These are phyloP conservation scores for Lactifluus rugatus DNA, from an alignment of 768 basidiomycete genomes.

Conservation along the genomic window DNA sequence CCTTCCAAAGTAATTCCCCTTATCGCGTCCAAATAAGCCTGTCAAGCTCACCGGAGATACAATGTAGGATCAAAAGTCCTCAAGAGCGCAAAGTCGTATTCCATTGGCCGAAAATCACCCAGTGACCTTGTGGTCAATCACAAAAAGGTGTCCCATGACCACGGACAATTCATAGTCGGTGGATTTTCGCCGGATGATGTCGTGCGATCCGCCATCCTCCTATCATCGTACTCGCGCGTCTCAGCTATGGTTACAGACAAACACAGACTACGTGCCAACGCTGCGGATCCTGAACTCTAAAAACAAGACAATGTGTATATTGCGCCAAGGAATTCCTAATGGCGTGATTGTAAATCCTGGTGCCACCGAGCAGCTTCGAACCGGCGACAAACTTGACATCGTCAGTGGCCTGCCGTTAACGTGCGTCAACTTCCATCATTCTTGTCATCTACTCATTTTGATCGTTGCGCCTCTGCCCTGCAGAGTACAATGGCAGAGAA, in stretches of 20 bases:
- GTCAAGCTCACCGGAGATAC: not conserved
- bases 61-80: slow-evolving; percentile 46
- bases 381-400: slow-evolving; percentile 45
- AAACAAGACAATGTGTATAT: slow-evolving; percentile 37
- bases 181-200: slow-evolving; percentile 41
- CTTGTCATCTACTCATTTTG: slow-evolving; percentile 1
- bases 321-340: slow-evolving; percentile 27
- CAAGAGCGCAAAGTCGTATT: slow-evolving; percentile 46
- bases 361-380: slow-evolving; percentile 35
- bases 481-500: slow-evolving; percentile 25
- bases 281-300: slow-evolving; percentile 40
- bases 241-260: slow-evolving; percentile 30
- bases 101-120: slow-evolving; percentile 46
- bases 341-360: slow-evolving; percentile 29
- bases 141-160: slow-evolving; percentile 56
- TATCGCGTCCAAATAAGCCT: not conserved
- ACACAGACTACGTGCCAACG: slow-evolving; percentile 40
- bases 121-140: slow-evolving; percentile 39
- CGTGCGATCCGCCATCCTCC: slow-evolving; percentile 34
- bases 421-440: slow-evolving; percentile 30
- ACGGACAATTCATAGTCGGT: slow-evolving; percentile 50
- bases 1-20: slow-evolving; percentile 30
- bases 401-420: slow-evolving; percentile 33
- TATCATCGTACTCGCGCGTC: not conserved
- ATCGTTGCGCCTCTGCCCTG: not conserved